Evolutionary conservation across 306 rosid species (phyloP).

Genomic region (Medicago arabica): DNA sequence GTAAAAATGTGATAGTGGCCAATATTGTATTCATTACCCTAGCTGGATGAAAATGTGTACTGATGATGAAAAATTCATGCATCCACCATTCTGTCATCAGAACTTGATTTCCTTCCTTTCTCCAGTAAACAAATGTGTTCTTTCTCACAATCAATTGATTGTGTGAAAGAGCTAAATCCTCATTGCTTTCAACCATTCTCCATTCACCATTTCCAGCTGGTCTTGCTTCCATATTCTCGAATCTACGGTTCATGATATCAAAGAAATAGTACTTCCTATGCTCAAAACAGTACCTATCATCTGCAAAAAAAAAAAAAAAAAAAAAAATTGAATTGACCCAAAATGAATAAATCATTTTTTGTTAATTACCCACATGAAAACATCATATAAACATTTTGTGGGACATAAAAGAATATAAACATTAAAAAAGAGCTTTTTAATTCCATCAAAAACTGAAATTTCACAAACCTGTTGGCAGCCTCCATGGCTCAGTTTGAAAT

Average conservation of each 20-base stretch:
- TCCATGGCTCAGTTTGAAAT: conserved; percentile 31
- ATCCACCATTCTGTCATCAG: conserved; percentile 53
- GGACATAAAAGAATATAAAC: no score
- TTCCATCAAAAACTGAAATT: neutral
- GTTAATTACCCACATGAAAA: no score
- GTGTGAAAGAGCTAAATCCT: conserved; percentile 4
- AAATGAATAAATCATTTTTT: no score
- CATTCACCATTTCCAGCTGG: conserved; percentile 60
- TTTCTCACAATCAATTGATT: conserved; percentile 45
- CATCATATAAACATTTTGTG: no score
- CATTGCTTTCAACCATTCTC: conserved; percentile 51
- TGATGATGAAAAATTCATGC: conserved; percentile 58
- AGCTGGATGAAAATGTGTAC: neutral
- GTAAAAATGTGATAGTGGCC: neutral
- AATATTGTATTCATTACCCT: conserved; percentile 43
- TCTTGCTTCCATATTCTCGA: conserved; percentile 26
- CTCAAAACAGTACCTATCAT: conserved; percentile 32
- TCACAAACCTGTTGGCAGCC: neutral
- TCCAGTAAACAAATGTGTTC: conserved; percentile 49
- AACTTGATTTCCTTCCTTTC: neutral
- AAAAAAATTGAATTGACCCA: no score
- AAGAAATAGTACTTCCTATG: conserved; percentile 58
- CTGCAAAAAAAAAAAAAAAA: conserved; percentile 18
- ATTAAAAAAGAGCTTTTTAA: neutral
- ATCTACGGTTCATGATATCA: conserved; percentile 2